A percentile compares a stretch with the other conserved stretches of the same genome.
Evolutionary conservation across 768 basidiomycete species (phyloP).

Genomic region (Lanmaoa pseudosensibilis): DNA sequence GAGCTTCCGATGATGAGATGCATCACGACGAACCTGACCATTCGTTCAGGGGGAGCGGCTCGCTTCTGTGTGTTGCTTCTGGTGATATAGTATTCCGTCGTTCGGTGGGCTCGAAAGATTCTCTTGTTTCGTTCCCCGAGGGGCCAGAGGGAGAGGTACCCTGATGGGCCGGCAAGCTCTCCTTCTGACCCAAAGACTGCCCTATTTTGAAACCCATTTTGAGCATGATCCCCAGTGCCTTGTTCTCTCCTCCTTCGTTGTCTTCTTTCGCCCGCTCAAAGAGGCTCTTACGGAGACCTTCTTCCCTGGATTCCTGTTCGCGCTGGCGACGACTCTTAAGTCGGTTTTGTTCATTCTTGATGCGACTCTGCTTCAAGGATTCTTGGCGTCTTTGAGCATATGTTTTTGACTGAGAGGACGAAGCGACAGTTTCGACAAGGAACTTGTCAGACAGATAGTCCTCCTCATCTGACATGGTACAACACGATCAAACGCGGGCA

Average conservation of each 20-base stretch:
- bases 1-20: neutral
- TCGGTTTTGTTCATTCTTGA: slow-evolving; percentile 68
- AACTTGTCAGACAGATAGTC: slow-evolving; percentile 92
- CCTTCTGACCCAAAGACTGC: slow-evolving; percentile 62
- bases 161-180: slow-evolving; percentile 9
- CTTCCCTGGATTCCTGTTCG: slow-evolving; percentile 73
- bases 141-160: neutral
- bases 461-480: slow-evolving; percentile 67
- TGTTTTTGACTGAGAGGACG: slow-evolving; percentile 49
- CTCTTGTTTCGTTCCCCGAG: slow-evolving; percentile 1
- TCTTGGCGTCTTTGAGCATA: slow-evolving; percentile 74
- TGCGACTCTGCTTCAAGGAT: slow-evolving; percentile 51
- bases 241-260: slow-evolving; percentile 51
- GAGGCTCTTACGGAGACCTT: slow-evolving; percentile 76
- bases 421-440: slow-evolving; percentile 44
- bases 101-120: slow-evolving; percentile 3
- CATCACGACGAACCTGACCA: slow-evolving; percentile 66
- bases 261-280: slow-evolving; percentile 75
- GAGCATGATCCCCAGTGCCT: slow-evolving; percentile 87
- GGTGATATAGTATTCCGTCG: neutral
- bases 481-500: neutral
- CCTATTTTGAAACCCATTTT: slow-evolving; percentile 93
- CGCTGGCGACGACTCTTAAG: slow-evolving; percentile 61
- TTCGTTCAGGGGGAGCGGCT: slow-evolving; percentile 75
- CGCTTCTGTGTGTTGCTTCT: slow-evolving; percentile 46